Conservation (phyloP, 164 flowering plant species). For the Vitis labrusca region DNA sequence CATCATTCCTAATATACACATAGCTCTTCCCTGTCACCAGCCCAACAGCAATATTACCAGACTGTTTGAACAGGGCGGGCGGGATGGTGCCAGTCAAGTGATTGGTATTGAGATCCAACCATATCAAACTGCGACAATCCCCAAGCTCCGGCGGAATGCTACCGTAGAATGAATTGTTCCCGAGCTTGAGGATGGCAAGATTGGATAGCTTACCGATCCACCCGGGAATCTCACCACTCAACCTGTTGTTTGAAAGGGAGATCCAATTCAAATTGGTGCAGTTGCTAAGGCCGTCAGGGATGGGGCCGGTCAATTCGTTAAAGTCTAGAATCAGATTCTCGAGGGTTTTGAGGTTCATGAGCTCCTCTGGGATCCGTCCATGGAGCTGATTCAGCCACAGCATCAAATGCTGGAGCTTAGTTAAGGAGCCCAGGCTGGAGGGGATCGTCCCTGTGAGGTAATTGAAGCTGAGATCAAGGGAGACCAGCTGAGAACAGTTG, state of each 20-base stretch:
- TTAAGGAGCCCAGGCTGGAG: conserved; percentile 59
- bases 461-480: conserved; percentile 91
- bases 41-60: conserved; percentile 72
- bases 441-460: conserved; percentile 78
- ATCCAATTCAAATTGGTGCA: conserved; percentile 89
- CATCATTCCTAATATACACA: conserved; percentile 77
- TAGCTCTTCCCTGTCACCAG: conserved; percentile 68
- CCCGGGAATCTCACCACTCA: conserved; percentile 75
- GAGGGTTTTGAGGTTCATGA: conserved; percentile 42
- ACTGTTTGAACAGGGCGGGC: conserved; percentile 60
- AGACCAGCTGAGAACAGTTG: conserved; percentile 73
- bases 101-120: conserved; percentile 95
- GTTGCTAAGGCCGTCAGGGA: conserved; percentile 77
- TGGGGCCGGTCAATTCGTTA: conserved; percentile 63
- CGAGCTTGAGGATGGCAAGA: conserved; percentile 87
- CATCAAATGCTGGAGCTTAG: conserved; percentile 68
- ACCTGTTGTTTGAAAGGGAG: conserved; percentile 77
- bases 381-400: conserved; percentile 76
- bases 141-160: conserved; percentile 83
- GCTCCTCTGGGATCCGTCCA: conserved; percentile 80
- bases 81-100: conserved; percentile 72
- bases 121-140: conserved; percentile 80
- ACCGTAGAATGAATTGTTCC: conserved; percentile 82
- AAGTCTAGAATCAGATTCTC: conserved; percentile 91
- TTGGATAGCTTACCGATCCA: conserved; percentile 60